Evolutionary conservation across 345 rosid genomes (phyloP), one percentile per base, ranked within the genome.

Genomic region (Eucalyptus brandiana): DNA sequence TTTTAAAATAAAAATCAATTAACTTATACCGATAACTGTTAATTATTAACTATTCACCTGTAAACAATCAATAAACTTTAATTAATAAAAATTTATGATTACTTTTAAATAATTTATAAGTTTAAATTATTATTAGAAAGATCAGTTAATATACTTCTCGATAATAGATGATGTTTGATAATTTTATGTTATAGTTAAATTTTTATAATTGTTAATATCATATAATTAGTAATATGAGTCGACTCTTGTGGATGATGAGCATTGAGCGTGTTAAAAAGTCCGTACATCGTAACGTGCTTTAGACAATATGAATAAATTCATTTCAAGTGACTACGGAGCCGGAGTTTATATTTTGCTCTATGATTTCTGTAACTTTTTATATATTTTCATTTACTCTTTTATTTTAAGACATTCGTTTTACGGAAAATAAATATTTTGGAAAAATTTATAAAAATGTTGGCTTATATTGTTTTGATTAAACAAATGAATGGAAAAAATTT

Each of bases 341-440:
- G 30, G 58, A 21, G 58, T 53, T 53, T 53, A 53, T 53, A 53
- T 19, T 53, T 53, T 53, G 26, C 0, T 53, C 11, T 21, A 53
- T 11, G 58, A 8, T 56, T 56, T 56, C 3, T 56, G 28, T 56
- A 24, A 10, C 6, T 24, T 56, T 10, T 23, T 26, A 24, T 24
- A 23, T 56, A 26, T 56, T 56, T 56, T 56, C 30, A 56, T 56
- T 56, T 56, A 56, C 62, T 14, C 6, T 56, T 30, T 30, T 62
- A 30, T 62, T 62, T 14, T 62, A 23, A 4, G 2, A 0, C 0
- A 4, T 53, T 53, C 2, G 5, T 53, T 21, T 53, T 0, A 1
- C 1, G 0, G 0, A 53, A 53, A 19, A 53, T 19, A 21, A 53
- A 53, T 21, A 53, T 53, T 53, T 53, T 53, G 1, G 2, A 53